phyloP scores from a whole-genome alignment of 176 grass and related monocot genomes.

The Oryza australiensis region DNA sequence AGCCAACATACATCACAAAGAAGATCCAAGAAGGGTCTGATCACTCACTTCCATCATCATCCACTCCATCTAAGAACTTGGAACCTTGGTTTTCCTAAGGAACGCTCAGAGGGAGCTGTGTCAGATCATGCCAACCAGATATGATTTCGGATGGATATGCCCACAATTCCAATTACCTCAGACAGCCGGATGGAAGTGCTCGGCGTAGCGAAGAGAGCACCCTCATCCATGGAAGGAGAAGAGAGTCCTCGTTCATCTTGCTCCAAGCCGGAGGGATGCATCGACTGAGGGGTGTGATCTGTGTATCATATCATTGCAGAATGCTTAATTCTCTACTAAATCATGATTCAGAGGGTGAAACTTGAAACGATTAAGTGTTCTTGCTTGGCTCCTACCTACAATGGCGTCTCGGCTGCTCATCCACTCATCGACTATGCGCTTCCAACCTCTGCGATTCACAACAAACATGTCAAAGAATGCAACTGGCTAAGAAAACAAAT shows the following conservation, averaged over 20 bases:
- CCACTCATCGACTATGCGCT: constrained; percentile 72
- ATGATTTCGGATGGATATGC: background rate
- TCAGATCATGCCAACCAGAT: constrained; percentile 38
- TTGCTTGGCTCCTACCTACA: constrained; percentile 50
- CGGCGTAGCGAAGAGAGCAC: constrained; percentile 52
- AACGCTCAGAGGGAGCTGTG: constrained; percentile 33
- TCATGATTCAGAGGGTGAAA: background rate
- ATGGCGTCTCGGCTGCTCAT: constrained; percentile 53
- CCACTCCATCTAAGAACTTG: constrained; percentile 67
- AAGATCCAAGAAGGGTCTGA: background rate
- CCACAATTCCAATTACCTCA: constrained; percentile 43
- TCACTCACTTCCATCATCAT: constrained; percentile 69
- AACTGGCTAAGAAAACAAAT: background rate
- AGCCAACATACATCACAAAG: background rate
- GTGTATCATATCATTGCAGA: constrained; percentile 8
- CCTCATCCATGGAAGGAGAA: constrained; percentile 52
- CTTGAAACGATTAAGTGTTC: background rate
- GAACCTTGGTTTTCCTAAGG: constrained; percentile 39
- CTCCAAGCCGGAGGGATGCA: constrained; percentile 53
- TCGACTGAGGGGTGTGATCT: constrained; percentile 69
- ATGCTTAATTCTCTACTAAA: background rate
- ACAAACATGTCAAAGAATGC: constrained; percentile 25
- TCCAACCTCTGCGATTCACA: constrained; percentile 65
- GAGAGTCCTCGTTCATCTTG: constrained; percentile 55
- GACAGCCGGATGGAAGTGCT: constrained; percentile 60